phyloP scores from a whole-genome alignment of 441 rosid species.

The Erodium moschatum region DNA sequence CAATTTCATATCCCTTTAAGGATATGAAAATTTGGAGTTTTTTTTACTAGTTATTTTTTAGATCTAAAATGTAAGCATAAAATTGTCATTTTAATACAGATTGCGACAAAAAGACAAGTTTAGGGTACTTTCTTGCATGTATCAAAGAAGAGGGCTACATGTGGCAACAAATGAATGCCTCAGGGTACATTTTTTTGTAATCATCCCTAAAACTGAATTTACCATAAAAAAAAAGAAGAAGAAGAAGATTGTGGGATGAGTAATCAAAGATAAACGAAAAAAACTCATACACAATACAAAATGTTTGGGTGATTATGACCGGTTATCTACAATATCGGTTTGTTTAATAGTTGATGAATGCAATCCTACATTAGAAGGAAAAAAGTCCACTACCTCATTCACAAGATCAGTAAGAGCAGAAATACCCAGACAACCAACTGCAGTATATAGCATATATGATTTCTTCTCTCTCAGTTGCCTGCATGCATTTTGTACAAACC shows the following conservation, averaged over 20 bases:
- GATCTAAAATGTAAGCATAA: no score
- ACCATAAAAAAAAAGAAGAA: not conserved
- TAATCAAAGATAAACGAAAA: not conserved
- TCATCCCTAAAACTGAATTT: not conserved
- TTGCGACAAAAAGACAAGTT: no score
- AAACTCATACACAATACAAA: not conserved
- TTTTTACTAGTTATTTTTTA: no score
- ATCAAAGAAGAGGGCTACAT: no score
- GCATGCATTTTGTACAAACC: constrained; percentile 74
- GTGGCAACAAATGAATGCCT: no score
- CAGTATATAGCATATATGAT: constrained; percentile 80
- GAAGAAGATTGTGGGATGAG: not conserved
- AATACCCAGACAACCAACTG: constrained; percentile 73
- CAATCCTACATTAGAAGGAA: not conserved
- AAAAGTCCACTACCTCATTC: constrained; percentile 47
- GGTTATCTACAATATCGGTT: not conserved
- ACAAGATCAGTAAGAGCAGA: constrained; percentile 55
- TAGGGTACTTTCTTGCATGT: no score
- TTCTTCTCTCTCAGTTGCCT: constrained; percentile 73
- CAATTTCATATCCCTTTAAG: no score
- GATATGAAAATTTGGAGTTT: no score
- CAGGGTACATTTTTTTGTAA: no score
- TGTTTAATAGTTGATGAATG: not conserved
- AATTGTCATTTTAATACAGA: no score
- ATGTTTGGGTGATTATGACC: not conserved